These are phyloP conservation scores for Ettlia oleoabundans DNA, from an alignment of 139 green algal genomes.

Conservation along the genomic window DNA sequence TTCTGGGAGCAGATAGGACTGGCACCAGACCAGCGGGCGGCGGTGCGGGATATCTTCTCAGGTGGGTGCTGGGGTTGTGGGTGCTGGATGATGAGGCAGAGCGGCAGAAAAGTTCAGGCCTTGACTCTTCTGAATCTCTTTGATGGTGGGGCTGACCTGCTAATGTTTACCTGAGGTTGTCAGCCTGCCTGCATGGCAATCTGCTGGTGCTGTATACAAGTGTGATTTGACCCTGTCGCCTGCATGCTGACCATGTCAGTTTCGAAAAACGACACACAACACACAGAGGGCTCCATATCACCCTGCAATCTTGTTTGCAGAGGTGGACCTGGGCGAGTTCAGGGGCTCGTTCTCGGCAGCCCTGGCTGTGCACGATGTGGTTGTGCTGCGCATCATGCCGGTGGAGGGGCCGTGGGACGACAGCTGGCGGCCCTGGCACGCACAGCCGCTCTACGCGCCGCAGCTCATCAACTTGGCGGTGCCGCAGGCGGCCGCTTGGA, in stretches of 20 bases:
- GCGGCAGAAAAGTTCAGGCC: too few species aligned
- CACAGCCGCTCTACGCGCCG: conserved; percentile 4
- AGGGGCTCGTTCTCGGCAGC: conserved; percentile 15
- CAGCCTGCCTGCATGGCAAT: too few species aligned
- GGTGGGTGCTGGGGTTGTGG: too few species aligned
- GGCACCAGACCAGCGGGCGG: not conserved
- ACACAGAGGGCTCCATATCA: too few species aligned
- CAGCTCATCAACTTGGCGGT: not conserved
- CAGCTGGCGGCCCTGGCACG: conserved; percentile 26
- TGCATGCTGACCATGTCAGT: too few species aligned
- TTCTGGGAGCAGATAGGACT: conserved; percentile 25
- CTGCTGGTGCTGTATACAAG: too few species aligned
- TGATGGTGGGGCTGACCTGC: too few species aligned
- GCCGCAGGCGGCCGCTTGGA: not conserved
- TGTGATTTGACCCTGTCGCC: too few species aligned
- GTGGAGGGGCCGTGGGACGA: not conserved
- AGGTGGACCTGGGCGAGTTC: conserved; percentile 53
- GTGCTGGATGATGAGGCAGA: too few species aligned
- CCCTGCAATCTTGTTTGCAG: conserved; percentile 39
- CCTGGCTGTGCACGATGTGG: conserved; percentile 31
- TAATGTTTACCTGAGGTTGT: too few species aligned
- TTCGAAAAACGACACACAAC: too few species aligned
- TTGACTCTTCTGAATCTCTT: too few species aligned
- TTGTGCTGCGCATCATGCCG: conserved; percentile 21
- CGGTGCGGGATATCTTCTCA: not conserved